Percentiles rank a stretch among this genome's conserved stretches.
Evolutionary conservation across 2,329 filamentous ascomycete genomes (phyloP).

Genomic region (Cladobotryum protrusum): DNA sequence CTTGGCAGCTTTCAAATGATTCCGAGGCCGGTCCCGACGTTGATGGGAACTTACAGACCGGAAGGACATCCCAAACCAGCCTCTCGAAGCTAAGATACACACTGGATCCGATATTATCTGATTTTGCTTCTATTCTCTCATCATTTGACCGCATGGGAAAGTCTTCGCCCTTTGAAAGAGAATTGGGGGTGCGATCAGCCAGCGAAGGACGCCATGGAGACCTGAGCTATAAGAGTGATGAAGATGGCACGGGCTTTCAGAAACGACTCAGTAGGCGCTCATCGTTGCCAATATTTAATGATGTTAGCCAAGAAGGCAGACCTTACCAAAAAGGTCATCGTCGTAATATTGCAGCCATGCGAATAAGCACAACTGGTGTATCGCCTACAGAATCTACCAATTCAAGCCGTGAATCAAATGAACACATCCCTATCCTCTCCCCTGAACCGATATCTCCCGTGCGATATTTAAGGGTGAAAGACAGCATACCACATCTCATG

Average conservation of each 20-base stretch:
- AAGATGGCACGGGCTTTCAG: not conserved
- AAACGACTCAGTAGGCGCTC: not conserved
- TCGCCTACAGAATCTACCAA: slow-evolving; percentile 3
- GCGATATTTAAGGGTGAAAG: slow-evolving; percentile 39
- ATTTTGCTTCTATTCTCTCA: slow-evolving; percentile 24
- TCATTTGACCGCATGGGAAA: slow-evolving; percentile 23
- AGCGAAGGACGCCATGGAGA: not conserved
- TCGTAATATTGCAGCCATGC: slow-evolving; percentile 20
- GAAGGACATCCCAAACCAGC: slow-evolving; percentile 11
- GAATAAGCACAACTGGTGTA: slow-evolving; percentile 15
- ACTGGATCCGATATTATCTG: slow-evolving; percentile 20
- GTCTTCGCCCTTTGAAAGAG: slow-evolving; percentile 16
- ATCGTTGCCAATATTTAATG: slow-evolving; percentile 4
- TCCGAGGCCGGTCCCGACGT: not conserved
- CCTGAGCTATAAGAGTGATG: not conserved
- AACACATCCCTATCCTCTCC: slow-evolving; percentile 31
- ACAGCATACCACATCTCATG: slow-evolving; percentile 47
- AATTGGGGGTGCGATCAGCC: not conserved
- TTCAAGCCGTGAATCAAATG: slow-evolving; percentile 6
- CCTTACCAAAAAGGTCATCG: slow-evolving; percentile 18
- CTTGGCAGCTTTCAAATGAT: slow-evolving; percentile 8
- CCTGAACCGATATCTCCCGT: slow-evolving; percentile 45
- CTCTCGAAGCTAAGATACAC: slow-evolving; percentile 11
- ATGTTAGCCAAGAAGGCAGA: slow-evolving; percentile 2
- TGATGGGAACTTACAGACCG: not conserved